Evolutionary conservation across 176 grass and related monocot species (phyloP).

Genomic region (Ampelocalamus luodianensis): DNA sequence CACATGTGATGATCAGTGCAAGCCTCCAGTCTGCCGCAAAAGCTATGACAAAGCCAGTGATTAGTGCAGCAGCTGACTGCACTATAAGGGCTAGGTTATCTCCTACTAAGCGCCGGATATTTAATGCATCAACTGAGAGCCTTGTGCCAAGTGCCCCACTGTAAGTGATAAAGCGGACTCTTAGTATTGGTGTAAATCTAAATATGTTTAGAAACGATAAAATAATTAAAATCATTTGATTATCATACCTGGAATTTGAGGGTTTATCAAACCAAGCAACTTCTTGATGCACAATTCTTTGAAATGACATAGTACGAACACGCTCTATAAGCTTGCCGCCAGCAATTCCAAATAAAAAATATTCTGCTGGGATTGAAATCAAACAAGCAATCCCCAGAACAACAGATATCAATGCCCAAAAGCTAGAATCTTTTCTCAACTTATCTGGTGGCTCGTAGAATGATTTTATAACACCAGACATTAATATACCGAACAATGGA

Average conservation of each 20-base stretch:
- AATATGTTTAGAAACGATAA: not conserved
- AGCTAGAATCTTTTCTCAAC: slow-evolving; percentile 62
- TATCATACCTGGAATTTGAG: slow-evolving; percentile 71
- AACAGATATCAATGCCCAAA: slow-evolving; percentile 69
- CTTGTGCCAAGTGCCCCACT: slow-evolving; percentile 85
- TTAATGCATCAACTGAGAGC: slow-evolving; percentile 80
- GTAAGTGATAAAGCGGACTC: slow-evolving; percentile 22
- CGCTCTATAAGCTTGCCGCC: slow-evolving; percentile 82
- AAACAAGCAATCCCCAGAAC: slow-evolving; percentile 52
- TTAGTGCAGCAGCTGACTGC: slow-evolving; percentile 59
- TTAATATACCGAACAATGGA: slow-evolving; percentile 62
- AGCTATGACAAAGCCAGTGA: slow-evolving; percentile 70
- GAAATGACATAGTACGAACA: slow-evolving; percentile 64
- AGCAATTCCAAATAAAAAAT: slow-evolving; percentile 75
- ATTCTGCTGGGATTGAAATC: slow-evolving; percentile 51
- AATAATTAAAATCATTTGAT: not conserved
- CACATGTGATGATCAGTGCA: slow-evolving; percentile 67
- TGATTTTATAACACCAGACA: slow-evolving; percentile 62
- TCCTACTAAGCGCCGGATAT: slow-evolving; percentile 74
- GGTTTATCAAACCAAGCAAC: slow-evolving; percentile 84
- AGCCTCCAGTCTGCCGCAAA: slow-evolving; percentile 74
- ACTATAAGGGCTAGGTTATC: slow-evolving; percentile 76
- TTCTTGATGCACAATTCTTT: slow-evolving; percentile 70
- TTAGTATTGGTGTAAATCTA: not conserved
- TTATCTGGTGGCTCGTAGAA: slow-evolving; percentile 68